Evolutionary conservation across 805 yeast species (phyloP).

Genomic region (Komagataella kurtzmanii): DNA sequence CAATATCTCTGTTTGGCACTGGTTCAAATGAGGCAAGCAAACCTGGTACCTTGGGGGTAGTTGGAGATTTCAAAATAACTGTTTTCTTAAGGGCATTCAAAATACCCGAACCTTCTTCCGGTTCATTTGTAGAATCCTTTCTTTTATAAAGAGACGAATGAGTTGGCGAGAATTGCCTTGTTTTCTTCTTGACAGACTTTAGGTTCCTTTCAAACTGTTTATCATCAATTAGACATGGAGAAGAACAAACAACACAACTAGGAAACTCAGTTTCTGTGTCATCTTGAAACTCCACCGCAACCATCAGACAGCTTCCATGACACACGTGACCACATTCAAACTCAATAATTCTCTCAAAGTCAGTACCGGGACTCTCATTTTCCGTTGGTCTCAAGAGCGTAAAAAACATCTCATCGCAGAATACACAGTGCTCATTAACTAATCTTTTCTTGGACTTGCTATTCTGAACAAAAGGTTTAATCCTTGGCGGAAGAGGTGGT

Average conservation of each 20-base stretch:
- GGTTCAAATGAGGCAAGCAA: neutral
- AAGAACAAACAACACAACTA: neutral
- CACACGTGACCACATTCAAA: neutral
- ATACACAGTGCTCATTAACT: neutral
- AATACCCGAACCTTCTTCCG: neutral
- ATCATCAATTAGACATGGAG: neutral
- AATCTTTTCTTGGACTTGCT: neutral
- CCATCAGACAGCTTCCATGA: neutral
- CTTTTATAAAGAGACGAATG: neutral
- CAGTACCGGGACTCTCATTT: neutral
- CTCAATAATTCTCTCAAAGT: neutral
- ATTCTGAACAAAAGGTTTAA: neutral
- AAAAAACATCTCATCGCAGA: neutral
- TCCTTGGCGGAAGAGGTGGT: neutral
- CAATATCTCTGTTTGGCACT: neutral
- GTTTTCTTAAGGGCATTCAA: neutral
- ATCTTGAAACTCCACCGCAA: neutral
- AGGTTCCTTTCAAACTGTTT: neutral
- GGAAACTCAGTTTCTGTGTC: neutral
- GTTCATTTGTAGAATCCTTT: neutral
- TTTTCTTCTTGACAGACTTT: neutral
- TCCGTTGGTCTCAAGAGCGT: neutral
- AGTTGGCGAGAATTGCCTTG: neutral
- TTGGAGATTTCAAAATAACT: neutral
- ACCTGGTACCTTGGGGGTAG: neutral